Evolutionary conservation across 805 yeast species (phyloP).

Genomic region (Hanseniaspora meyeri): DNA sequence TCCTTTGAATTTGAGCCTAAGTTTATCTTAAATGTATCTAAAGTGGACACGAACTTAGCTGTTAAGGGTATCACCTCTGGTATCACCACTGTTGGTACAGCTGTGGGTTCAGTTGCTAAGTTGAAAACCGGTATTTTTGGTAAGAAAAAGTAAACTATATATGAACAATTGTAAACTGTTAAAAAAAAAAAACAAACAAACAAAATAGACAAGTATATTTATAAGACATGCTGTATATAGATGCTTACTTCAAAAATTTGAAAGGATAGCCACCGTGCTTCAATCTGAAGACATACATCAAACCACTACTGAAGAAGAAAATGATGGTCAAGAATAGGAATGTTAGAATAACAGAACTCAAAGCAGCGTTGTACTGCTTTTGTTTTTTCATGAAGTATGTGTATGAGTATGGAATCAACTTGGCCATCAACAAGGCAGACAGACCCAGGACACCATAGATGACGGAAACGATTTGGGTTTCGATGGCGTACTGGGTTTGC

Average conservation of each 20-base stretch:
- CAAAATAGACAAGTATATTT: neutral
- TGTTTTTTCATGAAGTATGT: constrained; percentile 25
- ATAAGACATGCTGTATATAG: neutral
- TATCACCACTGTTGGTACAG: constrained; percentile 33
- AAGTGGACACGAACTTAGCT: constrained; percentile 34
- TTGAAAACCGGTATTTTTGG: constrained; percentile 34
- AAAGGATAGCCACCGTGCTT: constrained; percentile 74
- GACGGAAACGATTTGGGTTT: constrained; percentile 73
- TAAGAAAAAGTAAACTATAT: constrained; percentile 4
- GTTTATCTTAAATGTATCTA: constrained; percentile 40
- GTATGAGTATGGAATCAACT: constrained; percentile 37
- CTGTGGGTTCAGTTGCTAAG: constrained; percentile 31
- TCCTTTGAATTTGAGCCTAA: constrained; percentile 56
- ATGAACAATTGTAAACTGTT: neutral
- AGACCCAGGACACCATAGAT: constrained; percentile 59
- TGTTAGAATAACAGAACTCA: constrained; percentile 39
- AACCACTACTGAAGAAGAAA: constrained; percentile 48
- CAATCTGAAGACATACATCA: constrained; percentile 51
- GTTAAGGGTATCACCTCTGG: constrained; percentile 41
- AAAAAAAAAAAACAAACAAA: neutral
- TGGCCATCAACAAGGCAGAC: constrained; percentile 44
- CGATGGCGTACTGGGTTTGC: constrained; percentile 69
- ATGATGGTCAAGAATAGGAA: constrained; percentile 34
- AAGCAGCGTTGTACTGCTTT: constrained; percentile 25
- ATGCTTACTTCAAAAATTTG: constrained; percentile 33